Conservation (phyloP, 176 grass and related monocot genomes). For the Carex parvula region DNA sequence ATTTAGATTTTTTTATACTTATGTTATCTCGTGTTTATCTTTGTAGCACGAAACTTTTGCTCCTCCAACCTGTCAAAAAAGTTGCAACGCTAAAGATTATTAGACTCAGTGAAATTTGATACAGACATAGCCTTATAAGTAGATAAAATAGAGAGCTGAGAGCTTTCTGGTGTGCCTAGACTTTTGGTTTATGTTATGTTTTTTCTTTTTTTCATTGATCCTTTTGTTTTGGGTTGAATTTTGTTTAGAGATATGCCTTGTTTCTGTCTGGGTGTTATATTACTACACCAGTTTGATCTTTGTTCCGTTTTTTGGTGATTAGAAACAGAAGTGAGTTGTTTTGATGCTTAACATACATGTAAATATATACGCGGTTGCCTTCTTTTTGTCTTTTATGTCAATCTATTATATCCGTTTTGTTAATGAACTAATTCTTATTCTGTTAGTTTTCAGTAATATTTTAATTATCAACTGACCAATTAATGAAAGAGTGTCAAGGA, state of each 20-base stretch:
- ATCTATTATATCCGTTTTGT: neutral
- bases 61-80: slow-evolving; percentile 6
- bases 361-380: slow-evolving; percentile 6
- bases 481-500: neutral
- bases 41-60: neutral
- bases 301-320: slow-evolving; percentile 5
- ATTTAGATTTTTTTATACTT: neutral
- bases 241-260: neutral
- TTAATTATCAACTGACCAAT: neutral
- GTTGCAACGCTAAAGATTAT: neutral
- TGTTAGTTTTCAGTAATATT: neutral
- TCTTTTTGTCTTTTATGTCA: neutral
- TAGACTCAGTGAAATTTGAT: neutral
- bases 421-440: neutral
- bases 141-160: neutral
- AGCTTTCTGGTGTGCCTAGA: neutral
- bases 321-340: neutral
- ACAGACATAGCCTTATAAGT: neutral
- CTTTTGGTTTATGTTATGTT: neutral
- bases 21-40: neutral
- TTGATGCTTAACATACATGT: slow-evolving; percentile 15
- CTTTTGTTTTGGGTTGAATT: neutral
- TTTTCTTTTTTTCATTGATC: neutral
- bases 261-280: neutral
- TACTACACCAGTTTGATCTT: slow-evolving; percentile 3